phyloP scores from a whole-genome alignment of 2,329 filamentous ascomycete genomes.

The Sporothrix pallida region DNA sequence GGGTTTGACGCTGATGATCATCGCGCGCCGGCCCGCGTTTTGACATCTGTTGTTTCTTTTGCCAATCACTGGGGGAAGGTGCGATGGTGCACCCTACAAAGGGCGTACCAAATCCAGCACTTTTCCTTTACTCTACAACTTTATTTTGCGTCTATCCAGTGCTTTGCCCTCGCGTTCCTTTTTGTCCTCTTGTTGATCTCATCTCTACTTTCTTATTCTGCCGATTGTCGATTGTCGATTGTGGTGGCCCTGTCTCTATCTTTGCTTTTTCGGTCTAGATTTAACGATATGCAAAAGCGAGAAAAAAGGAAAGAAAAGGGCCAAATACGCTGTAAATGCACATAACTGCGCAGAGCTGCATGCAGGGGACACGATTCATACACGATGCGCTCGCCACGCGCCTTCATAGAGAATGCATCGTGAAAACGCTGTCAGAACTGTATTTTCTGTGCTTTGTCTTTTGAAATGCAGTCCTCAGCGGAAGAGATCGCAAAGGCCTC shows the following conservation, averaged over 20 bases:
- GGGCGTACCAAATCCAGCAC: too few species aligned
- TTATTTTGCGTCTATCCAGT: background rate
- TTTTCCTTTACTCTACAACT: background rate
- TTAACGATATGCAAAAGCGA: background rate
- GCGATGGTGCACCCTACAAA: background rate
- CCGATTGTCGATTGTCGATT: background rate
- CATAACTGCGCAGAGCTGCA: background rate
- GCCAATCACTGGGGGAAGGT: slow-evolving; percentile 1
- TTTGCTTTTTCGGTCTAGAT: background rate
- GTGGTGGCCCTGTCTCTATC: background rate
- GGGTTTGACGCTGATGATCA: slow-evolving; percentile 1
- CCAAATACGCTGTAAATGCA: background rate
- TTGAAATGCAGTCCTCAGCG: too few species aligned
- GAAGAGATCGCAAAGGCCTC: too few species aligned
- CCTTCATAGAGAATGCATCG: background rate
- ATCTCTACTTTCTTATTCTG: background rate
- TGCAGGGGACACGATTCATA: background rate
- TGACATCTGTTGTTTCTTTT: background rate
- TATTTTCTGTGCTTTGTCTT: background rate
- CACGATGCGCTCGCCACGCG: background rate
- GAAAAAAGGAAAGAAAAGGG: background rate
- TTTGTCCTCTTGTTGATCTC: background rate
- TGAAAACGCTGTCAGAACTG: background rate
- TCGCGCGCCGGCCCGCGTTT: slow-evolving; percentile 14
- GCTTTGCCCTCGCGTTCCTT: background rate